phyloP scores from a whole-genome alignment of 306 rosid species.

The Crataegus laevigata region DNA sequence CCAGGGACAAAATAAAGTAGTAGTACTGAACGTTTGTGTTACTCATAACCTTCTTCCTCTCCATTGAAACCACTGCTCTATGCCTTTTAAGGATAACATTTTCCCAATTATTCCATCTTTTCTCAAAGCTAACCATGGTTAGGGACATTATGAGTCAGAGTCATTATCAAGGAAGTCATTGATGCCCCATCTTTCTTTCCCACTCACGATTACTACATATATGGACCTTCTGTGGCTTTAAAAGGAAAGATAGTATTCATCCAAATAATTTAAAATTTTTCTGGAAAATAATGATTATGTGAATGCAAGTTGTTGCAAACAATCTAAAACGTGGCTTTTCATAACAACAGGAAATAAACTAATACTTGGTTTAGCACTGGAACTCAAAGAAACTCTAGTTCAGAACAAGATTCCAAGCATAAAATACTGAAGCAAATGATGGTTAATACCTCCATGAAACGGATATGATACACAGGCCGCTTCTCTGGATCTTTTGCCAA shows the following conservation, averaged over 20 bases:
- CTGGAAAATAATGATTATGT: not conserved
- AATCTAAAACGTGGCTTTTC: not conserved
- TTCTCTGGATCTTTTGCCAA: slow-evolving; percentile 84
- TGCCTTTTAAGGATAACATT: not conserved
- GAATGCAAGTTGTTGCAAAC: not conserved
- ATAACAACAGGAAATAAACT: slow-evolving; percentile 6
- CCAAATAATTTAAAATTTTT: not conserved
- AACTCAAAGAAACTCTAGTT: not conserved
- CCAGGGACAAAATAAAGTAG: not conserved
- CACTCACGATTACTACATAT: not conserved
- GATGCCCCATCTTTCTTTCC: not conserved
- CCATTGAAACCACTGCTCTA: not conserved
- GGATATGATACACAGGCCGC: slow-evolving; percentile 82
- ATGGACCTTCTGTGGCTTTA: no score
- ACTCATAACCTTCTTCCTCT: not conserved
- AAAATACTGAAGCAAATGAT: not conserved
- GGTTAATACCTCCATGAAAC: slow-evolving; percentile 74
- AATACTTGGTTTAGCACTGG: not conserved
- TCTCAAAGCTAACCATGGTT: not conserved
- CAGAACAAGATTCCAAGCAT: not conserved
- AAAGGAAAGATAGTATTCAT: not conserved
- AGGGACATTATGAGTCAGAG: not conserved
- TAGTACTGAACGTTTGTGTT: not conserved
- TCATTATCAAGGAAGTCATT: not conserved
- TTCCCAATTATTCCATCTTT: not conserved